Base-by-base conservation (phyloP, 441 rosid species). In the Rhodomyrtus psidioides region DNA sequence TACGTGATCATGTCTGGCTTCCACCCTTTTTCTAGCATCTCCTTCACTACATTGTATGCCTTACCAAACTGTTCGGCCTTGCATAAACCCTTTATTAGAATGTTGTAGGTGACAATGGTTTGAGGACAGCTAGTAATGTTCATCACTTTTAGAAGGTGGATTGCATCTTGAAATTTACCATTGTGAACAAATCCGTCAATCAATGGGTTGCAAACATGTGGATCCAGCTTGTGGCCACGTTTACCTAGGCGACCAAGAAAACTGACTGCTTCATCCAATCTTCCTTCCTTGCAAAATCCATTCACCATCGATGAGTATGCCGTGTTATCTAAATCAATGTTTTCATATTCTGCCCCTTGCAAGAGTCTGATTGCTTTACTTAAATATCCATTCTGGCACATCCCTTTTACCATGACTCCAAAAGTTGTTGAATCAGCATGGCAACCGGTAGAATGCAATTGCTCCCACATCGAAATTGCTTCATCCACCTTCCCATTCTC, bases 1-100 rank as follows among this genome's bases (percentile, higher is more conserved):
- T 92, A 96, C 6, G 98, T 94, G 87, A 93, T 91, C 89, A 90
- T 86, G 91, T 97, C 97, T 6, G 98, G 97, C 90, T 91, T 90
- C 92, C 74, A 87, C 26, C 95, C 91, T 74, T 92, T 94, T 83
- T 92, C 93, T 83, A 97, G 88, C 97, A 97, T 92, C 88, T 96
- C 97, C 89, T 91, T 96, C 86, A 96, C 92, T 84, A 93, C 84
- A 82, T 83, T 60, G 86, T 94, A 94, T 58, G 96, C 95, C 89
- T 92, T 98, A 42, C 90, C 84, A 85, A 92, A 95, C 82, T 93
- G 94, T 88, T 91, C 94, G 17, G 92, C 95, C 90, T 94, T 92
- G 91, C 98, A 94, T 85, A 96, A 91, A 86, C 98, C 98, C 84
- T 90, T 88, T 65, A 97, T 91, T 53, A 94, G 90, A 85, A 90